A percentile compares a stretch with the other conserved stretches of the same genome.
Conservation (phyloP, 768 basidiomycete species). For the Podaxis sp. region DNA sequence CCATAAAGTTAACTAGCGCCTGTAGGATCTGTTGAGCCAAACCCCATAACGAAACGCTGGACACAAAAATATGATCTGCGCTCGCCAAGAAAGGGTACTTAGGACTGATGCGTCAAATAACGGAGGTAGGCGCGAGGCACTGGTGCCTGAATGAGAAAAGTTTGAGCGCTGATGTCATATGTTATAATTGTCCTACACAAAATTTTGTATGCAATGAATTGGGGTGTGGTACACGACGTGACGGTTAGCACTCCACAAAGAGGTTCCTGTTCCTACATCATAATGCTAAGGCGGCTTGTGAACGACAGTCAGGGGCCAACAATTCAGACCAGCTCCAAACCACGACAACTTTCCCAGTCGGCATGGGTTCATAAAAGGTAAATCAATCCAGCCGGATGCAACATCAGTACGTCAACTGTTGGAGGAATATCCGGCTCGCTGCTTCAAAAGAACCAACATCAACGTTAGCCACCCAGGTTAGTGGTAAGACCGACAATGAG, state of each 20-base stretch:
- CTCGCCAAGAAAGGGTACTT: not conserved
- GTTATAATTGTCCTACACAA: not conserved
- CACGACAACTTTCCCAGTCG: too few relatives aligned
- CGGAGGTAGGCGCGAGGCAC: not conserved
- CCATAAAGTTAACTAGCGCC: not conserved
- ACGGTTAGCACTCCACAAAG: not conserved
- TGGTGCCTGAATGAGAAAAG: not conserved
- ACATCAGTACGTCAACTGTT: too few relatives aligned
- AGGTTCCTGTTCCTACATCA: too few relatives aligned
- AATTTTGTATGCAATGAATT: not conserved
- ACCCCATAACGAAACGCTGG: not conserved
- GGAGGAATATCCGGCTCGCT: too few relatives aligned
- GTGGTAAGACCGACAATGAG: not conserved
- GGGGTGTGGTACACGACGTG: not conserved
- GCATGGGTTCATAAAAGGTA: too few relatives aligned
- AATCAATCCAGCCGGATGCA: too few relatives aligned
- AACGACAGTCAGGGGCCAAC: too few relatives aligned
- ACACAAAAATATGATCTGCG: not conserved
- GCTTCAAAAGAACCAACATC: not conserved
- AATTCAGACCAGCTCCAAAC: too few relatives aligned
- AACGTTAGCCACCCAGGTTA: not conserved
- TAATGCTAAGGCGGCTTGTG: too few relatives aligned
- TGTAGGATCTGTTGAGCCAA: not conserved
- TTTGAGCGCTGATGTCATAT: slow-evolving; percentile 1
- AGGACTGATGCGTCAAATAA: not conserved